Base-by-base conservation (phyloP, 148 eudicot species). In the Camellia japonica region DNA sequence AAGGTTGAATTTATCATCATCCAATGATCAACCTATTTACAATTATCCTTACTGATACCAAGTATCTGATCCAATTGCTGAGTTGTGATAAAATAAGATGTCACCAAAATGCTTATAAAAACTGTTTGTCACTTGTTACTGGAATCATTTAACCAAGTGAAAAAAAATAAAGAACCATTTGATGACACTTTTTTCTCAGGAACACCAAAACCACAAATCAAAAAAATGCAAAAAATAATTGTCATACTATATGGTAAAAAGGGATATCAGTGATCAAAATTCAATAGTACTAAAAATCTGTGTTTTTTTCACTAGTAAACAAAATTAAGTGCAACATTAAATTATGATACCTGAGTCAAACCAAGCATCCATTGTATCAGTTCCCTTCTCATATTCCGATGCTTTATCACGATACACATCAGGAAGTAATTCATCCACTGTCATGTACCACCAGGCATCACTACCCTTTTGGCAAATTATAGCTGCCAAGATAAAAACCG, bases 401-500 rank as follows among this genome's bases (percentile, higher is more conserved):
- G 99, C 98, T 85, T 90, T 87, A 83, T 84, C 86, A 79, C 90
- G 91, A 82, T 94, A 97, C 62, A 78, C 83, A 60, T 88, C 92
- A 62, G 99, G 97, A 85, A 97, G 98, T 84, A 97, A 85, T 62
- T 92, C 95, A 84, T 94, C 97, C 65, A 92, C 92, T 61, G 65
- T 78, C 97, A 94, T 86, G 80, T 90, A 92, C 99, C 99, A 97
- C 99, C 99, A 97, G 60, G 98, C 98, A 88, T 97, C 99, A 78
- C 98, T 97, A 71, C 99, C 98, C 85, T 91, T 97, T 63, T 91
- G 85, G 41, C 93, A 85, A 80, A 94, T 80, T 75, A 97, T 87
- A 84, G 93, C 95, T 91, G 89, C 84, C 81, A 82, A 82, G 64
- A 60, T 42, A 30, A 64, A 59, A 86, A 68, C 10, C 16, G 79